Evolutionary conservation across 2,329 filamentous ascomycete species (phyloP).

Genomic region (Neopestalotiopsis sp.): DNA sequence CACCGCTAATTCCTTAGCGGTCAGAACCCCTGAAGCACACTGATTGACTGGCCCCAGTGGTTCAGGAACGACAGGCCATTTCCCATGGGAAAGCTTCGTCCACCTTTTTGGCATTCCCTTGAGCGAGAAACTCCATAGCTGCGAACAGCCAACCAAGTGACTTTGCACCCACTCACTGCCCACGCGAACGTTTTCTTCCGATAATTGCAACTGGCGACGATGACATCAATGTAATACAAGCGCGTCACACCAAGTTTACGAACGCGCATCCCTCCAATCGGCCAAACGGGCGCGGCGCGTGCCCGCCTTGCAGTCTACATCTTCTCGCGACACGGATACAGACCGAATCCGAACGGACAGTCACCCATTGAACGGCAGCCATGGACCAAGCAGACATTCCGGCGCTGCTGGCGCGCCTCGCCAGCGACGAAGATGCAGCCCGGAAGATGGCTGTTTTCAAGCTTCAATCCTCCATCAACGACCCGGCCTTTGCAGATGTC

Average conservation of each 20-base stretch:
- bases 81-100: neutral
- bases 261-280: constrained; percentile 2
- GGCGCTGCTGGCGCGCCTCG: constrained; percentile 66
- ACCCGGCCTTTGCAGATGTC: constrained; percentile 94
- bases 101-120: neutral
- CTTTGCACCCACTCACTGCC: neutral
- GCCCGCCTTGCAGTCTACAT: neutral
- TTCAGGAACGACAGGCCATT: neutral
- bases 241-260: neutral
- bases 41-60: neutral
- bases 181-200: neutral
- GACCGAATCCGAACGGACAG: neutral
- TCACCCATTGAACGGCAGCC: constrained; percentile 20
- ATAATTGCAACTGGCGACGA: neutral
- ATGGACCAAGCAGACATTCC: constrained; percentile 75
- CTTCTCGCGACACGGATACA: neutral
- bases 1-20: neutral
- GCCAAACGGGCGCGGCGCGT: constrained; percentile 4
- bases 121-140: neutral
- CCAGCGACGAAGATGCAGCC: constrained; percentile 82
- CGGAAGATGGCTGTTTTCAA: constrained; percentile 99
- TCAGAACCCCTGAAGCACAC: neutral
- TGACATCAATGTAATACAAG: neutral
- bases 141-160: neutral
- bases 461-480: constrained; percentile 91